These are phyloP conservation scores for Stagonosporopsis rhizophila DNA, from an alignment of 2,329 filamentous ascomycete species.

Conservation along the genomic window DNA sequence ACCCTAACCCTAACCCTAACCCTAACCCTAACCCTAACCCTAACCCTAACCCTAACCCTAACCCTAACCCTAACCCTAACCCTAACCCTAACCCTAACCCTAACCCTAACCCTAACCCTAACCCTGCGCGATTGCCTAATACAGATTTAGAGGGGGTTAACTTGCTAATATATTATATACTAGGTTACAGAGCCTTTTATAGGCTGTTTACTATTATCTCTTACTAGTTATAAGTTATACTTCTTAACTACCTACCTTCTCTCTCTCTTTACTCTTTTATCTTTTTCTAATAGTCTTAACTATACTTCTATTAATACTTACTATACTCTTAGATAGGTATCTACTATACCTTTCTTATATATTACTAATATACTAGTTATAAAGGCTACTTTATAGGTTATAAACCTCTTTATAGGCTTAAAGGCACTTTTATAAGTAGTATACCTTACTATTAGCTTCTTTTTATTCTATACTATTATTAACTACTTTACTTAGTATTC, in stretches of 20 bases:
- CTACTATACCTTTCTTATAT: background rate
- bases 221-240: background rate
- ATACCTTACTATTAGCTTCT: conserved; percentile 1
- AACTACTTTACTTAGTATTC: background rate
- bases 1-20: too few species aligned
- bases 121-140: too few species aligned
- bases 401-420: background rate
- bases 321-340: too few species aligned
- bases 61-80: too few species aligned
- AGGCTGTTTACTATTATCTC: background rate
- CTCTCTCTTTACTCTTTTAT: background rate
- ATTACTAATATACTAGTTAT: background rate
- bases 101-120: too few species aligned
- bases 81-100: too few species aligned
- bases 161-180: too few species aligned
- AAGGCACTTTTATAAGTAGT: background rate
- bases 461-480: too few species aligned
- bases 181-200: too few species aligned
- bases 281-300: background rate
- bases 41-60: too few species aligned
- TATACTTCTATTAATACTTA: background rate
- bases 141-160: too few species aligned
- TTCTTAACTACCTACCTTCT: background rate
- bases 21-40: too few species aligned
- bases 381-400: background rate